Base-by-base conservation (phyloP, 345 rosid genomes). In the Triadica sebifera region DNA sequence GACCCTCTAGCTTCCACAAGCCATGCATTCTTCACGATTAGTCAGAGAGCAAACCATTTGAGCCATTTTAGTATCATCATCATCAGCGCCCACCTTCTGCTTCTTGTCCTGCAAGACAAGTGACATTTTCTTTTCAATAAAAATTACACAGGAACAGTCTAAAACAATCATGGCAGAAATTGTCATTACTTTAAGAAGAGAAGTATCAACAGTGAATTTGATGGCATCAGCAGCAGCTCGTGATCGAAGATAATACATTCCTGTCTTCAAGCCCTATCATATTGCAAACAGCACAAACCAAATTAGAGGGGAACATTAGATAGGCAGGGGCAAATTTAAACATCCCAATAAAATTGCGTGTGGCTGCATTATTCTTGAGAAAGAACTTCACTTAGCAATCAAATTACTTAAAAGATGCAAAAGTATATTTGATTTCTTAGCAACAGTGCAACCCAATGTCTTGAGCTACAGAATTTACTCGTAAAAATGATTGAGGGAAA, bases 211-310 rank as follows among this genome's bases (percentile, higher is more conserved):
- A 15, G 98, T 94, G 85, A 94, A 92, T 84, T 92, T 89, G 71
- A 94, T 94, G n/a, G 99, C 99, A 85, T 94, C 99, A 8, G 98
- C 97, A 37, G 99, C 99, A 57, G 96, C 99, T 9, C 96, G 93
- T 24, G 97, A 84, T 49, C 98, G 81, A 58, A 94, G 80, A 83
- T 92, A 93, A 55, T 94, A 94, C 99, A 94, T 94, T 55, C 98
- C 96, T 0, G 96, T 94, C 82, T 94, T 94, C 78, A 94, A 71
- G 70, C 98, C 98, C 98, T 94, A 61, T 64, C 0, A 25, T 60
- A 67, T 29, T 61, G 53, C 25, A 49, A 58, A 25, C 16, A 52
- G 5, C 8, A 47, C 38, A 65, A n/a, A 55, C 46, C 4, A 45
- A 50, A 67, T 25, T 57, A 41, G 25, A 62, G 20, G 11, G 65